These are phyloP conservation scores for Kuraishia capsulata DNA, from an alignment of 805 yeast genomes.

Conservation along the genomic window DNA sequence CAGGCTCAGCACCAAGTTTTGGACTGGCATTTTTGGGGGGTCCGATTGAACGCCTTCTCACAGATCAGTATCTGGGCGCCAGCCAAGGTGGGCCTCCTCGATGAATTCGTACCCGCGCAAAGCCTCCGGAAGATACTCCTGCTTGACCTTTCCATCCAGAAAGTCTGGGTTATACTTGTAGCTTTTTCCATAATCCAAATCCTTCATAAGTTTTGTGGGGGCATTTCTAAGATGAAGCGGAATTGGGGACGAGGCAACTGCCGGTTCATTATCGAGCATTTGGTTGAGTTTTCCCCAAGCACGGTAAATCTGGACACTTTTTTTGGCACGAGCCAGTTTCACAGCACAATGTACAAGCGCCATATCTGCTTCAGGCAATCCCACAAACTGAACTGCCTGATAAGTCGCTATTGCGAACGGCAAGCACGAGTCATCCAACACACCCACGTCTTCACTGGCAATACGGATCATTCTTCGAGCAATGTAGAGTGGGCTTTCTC, in stretches of 20 bases:
- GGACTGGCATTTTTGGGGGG: no score
- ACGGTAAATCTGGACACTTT: conserved; percentile 78
- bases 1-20: no score
- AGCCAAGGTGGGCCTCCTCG: conserved; percentile 49
- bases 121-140: conserved; percentile 66
- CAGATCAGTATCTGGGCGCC: conserved; percentile 28
- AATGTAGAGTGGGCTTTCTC: conserved; percentile 87
- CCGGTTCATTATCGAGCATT: conserved; percentile 48
- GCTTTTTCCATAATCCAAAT: conserved; percentile 73
- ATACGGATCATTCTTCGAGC: conserved; percentile 89
- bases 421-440: conserved; percentile 71
- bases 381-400: conserved; percentile 82
- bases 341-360: conserved; percentile 88
- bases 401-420: conserved; percentile 84
- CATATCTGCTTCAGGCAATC: conserved; percentile 90
- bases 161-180: conserved; percentile 88
- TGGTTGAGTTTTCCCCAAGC: conserved; percentile 66
- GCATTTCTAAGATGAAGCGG: conserved; percentile 89
- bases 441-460: conserved; percentile 92
- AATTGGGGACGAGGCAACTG: conserved; percentile 50
- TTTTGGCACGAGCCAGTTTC: conserved; percentile 77
- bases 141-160: conserved; percentile 62
- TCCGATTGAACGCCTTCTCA: no score
- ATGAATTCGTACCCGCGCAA: conserved; percentile 40
- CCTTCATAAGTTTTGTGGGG: conserved; percentile 86